A percentile compares a stretch with the other conserved stretches of the same genome.
Conservation (phyloP, 2,329 filamentous ascomycete genomes). For the Atkinsonella hypoxylon region DNA sequence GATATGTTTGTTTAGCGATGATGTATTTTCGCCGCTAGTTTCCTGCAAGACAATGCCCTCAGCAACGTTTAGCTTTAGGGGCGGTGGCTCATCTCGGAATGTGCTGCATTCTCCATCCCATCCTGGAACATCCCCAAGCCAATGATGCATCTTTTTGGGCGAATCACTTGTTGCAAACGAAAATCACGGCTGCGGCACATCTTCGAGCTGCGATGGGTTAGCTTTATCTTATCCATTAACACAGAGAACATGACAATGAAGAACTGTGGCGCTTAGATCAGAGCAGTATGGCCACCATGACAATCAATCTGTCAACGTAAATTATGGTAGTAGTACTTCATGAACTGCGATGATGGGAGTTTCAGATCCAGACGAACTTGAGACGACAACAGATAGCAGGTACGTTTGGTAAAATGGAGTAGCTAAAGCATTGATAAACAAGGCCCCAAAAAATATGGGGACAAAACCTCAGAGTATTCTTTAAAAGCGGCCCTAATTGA, state of each 20-base stretch:
- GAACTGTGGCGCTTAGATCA: background rate
- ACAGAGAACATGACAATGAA: background rate
- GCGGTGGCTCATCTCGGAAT: constrained; percentile 1
- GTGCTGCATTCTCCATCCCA: background rate
- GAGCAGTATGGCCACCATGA: background rate
- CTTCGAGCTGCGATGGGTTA: constrained; percentile 1
- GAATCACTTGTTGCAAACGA: background rate
- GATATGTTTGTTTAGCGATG: background rate
- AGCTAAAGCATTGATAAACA: background rate
- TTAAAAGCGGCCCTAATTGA: background rate
- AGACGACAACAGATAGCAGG: background rate
- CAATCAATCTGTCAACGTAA: background rate
- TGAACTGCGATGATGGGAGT: background rate
- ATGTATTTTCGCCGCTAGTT: background rate
- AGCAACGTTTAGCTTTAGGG: background rate
- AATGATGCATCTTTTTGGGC: background rate
- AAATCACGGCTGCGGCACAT: background rate
- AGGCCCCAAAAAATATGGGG: background rate
- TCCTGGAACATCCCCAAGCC: background rate
- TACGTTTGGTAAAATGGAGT: background rate
- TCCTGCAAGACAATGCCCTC: background rate
- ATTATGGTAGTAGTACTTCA: background rate
- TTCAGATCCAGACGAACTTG: background rate
- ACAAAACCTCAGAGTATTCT: background rate
- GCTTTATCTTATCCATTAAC: background rate